Percentiles rank a stretch among this genome's conserved stretches.
Conservation (phyloP, 106 monocot genomes). For the Allium sativum region DNA sequence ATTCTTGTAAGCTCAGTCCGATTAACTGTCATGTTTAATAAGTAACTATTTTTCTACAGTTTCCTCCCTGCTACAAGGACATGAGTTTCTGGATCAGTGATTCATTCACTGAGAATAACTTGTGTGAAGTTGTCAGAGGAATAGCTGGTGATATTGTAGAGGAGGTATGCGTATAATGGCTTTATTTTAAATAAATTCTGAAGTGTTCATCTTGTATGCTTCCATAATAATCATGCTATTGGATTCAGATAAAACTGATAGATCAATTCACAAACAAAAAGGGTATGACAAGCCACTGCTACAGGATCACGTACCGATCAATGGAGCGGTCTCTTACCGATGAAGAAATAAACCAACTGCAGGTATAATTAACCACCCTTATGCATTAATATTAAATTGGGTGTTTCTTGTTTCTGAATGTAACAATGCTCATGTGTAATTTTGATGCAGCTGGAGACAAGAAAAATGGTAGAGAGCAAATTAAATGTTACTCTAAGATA, state of each 20-base stretch:
- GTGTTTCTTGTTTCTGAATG: background rate
- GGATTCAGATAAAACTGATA: conserved; percentile 60
- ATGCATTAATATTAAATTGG: background rate
- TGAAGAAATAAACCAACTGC: conserved; percentile 87
- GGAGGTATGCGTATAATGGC: conserved; percentile 40
- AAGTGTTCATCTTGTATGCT: background rate
- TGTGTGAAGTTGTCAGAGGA: conserved; percentile 97
- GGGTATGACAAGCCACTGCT: conserved; percentile 91
- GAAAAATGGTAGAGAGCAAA: conserved; percentile 63
- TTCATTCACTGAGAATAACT: conserved; percentile 89
- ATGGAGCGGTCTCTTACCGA: conserved; percentile 95
- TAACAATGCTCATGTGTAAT: background rate
- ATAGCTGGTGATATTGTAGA: conserved; percentile 96
- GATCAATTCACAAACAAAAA: conserved; percentile 93
- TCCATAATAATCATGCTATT: background rate
- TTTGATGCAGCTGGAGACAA: conserved; percentile 54
- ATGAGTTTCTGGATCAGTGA: conserved; percentile 99
- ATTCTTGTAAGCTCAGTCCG: no score
- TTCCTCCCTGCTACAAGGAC: conserved; percentile 95
- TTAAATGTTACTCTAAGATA: conserved; percentile 71
- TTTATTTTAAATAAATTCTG: background rate
- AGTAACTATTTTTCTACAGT: conserved; percentile 37
- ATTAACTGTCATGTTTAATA: no score
- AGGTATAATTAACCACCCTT: conserved; percentile 28
- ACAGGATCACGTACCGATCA: conserved; percentile 81